A percentile compares a stretch with the other conserved stretches of the same genome.
phyloP scores from a whole-genome alignment of 2,329 filamentous ascomycete genomes.

The Monilinia laxa region DNA sequence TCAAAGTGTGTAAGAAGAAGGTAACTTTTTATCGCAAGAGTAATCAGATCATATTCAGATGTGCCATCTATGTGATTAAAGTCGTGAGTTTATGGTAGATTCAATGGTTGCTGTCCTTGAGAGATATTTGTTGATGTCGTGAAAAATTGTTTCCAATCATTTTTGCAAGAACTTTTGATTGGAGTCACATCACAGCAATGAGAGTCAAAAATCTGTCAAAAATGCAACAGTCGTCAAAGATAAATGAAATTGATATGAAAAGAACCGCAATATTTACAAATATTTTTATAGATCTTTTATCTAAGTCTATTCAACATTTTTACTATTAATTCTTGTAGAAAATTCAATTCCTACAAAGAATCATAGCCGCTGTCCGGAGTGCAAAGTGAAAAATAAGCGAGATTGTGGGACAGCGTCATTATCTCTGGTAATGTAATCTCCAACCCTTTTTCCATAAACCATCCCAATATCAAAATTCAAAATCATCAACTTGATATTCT shows the following conservation, averaged over 20 bases:
- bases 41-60: neutral
- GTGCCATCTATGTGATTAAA: neutral
- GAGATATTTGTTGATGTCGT: slow-evolving; percentile 16
- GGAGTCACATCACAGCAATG: slow-evolving; percentile 3
- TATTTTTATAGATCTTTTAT: neutral
- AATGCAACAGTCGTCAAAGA: neutral
- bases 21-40: neutral
- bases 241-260: neutral
- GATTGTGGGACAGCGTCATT: slow-evolving; percentile 5
- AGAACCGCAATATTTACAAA: neutral
- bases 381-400: slow-evolving; percentile 12
- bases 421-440: neutral
- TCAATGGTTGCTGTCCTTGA: neutral
- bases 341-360: neutral
- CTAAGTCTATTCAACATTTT: neutral
- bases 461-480: slow-evolving; percentile 1
- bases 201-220: neutral
- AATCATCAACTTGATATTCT: neutral
- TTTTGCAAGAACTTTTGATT: slow-evolving; percentile 22
- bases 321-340: neutral
- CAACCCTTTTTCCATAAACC: neutral
- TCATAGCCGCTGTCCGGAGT: neutral
- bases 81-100: neutral
- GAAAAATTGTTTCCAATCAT: slow-evolving; percentile 15
- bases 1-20: slow-evolving; percentile 11